These are phyloP conservation scores for Chrysanthemum makinoi DNA, from an alignment of 129 eudicot genomes.

Conservation along the genomic window DNA sequence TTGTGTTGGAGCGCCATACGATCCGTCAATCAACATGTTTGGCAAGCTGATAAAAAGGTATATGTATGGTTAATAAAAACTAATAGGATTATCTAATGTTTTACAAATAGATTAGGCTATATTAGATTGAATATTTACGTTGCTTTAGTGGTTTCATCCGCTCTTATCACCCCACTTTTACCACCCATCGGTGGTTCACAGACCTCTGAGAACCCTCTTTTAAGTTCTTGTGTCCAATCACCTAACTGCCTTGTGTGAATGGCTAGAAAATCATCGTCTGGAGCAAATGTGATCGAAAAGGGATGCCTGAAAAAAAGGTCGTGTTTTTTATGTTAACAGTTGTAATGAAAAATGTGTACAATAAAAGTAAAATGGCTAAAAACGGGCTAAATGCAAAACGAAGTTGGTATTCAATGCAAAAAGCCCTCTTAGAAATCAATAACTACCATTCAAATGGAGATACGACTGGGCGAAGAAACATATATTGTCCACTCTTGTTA, in stretches of 20 bases:
- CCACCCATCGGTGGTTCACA: slow-evolving; percentile 81
- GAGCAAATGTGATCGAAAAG: slow-evolving; percentile 93
- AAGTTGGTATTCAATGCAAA: too few relatives aligned
- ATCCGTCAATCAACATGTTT: slow-evolving; percentile 84
- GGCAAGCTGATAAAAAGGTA: slow-evolving; percentile 64
- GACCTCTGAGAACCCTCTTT: slow-evolving; percentile 74
- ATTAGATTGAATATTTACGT: slow-evolving; percentile 37
- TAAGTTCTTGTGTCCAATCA: slow-evolving; percentile 94
- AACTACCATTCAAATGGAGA: slow-evolving; percentile 93
- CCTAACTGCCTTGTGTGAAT: slow-evolving; percentile 90
- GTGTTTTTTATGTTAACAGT: neutral
- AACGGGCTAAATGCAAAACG: too few relatives aligned
- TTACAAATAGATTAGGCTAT: neutral
- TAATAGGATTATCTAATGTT: neutral
- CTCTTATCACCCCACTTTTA: slow-evolving; percentile 91
- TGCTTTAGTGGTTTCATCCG: slow-evolving; percentile 84
- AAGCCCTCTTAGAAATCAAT: neutral
- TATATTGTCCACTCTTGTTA: slow-evolving; percentile 98
- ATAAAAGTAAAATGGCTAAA: too few relatives aligned
- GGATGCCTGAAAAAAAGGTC: slow-evolving; percentile 68
- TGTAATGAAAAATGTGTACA: neutral
- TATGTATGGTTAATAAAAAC: neutral
- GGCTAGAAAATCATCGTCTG: slow-evolving; percentile 84
- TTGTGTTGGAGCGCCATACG: slow-evolving; percentile 98
- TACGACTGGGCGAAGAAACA: slow-evolving; percentile 92